Evolutionary conservation across 805 yeast genomes (phyloP).

Genomic region (Jamesozyma spencerorum): DNA sequence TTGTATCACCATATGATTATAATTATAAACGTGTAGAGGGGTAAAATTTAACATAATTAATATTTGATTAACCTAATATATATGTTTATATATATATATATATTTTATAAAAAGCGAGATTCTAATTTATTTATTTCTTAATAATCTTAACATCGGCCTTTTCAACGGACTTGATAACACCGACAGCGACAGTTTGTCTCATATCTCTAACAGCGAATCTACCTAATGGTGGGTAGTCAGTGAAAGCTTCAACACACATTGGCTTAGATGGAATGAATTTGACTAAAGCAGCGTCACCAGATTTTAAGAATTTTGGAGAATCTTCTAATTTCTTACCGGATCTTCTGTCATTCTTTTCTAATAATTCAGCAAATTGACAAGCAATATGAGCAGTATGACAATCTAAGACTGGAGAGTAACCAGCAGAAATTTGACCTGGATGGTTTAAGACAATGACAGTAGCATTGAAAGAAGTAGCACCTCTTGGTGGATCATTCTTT

Average conservation of each 20-base stretch:
- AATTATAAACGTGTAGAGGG: constrained; percentile 30
- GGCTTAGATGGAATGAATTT: constrained; percentile 83
- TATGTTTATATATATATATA: background rate
- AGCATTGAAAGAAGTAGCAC: constrained; percentile 70
- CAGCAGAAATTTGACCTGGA: constrained; percentile 86
- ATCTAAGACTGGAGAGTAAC: constrained; percentile 86
- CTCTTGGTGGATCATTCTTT: constrained; percentile 81
- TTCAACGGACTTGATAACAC: constrained; percentile 90
- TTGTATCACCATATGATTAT: constrained; percentile 69
- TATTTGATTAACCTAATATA: constrained; percentile 20
- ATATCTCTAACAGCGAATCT: constrained; percentile 98
- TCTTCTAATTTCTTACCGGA: constrained; percentile 88
- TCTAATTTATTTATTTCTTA: constrained; percentile 31
- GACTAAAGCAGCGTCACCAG: constrained; percentile 95
- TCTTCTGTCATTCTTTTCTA: constrained; percentile 84
- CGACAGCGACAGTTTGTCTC: constrained; percentile 99
- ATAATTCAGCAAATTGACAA: constrained; percentile 71
- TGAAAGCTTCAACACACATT: constrained; percentile 89
- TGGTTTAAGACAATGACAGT: constrained; percentile 84
- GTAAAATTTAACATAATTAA: background rate
- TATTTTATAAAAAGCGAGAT: background rate
- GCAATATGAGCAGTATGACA: constrained; percentile 90
- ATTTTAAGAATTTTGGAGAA: constrained; percentile 85
- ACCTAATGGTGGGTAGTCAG: constrained; percentile 94
- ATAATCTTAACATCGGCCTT: constrained; percentile 61